These are phyloP conservation scores for Hapsidospora chrysogenum DNA, from an alignment of 495 filamentous ascomycete genomes.

Conservation along the genomic window DNA sequence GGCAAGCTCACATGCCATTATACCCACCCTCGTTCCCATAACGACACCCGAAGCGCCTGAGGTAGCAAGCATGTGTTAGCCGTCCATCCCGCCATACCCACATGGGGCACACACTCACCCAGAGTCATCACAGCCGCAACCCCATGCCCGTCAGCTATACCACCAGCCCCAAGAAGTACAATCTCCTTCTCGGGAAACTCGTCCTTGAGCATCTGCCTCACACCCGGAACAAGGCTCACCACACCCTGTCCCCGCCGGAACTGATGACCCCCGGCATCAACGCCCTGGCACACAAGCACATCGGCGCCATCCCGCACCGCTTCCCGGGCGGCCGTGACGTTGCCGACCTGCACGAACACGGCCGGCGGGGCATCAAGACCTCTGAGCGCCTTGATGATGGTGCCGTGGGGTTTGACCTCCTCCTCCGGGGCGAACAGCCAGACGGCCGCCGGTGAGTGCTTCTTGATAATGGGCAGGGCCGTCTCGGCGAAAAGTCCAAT, in stretches of 20 bases:
- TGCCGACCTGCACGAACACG: conserved; percentile 52
- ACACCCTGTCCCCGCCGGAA: conserved; percentile 39
- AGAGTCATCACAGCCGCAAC: conserved; percentile 46
- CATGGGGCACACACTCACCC: conserved; percentile 17
- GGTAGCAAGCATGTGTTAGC: not conserved
- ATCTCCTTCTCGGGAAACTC: conserved; percentile 22
- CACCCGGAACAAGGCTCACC: conserved; percentile 21
- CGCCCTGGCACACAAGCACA: conserved; percentile 55
- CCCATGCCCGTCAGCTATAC: conserved; percentile 50
- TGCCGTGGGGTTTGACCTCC: conserved; percentile 28
- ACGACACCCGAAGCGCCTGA: conserved; percentile 41
- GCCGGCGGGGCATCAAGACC: conserved; percentile 18
- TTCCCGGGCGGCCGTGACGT: conserved; percentile 35
- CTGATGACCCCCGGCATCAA: conserved; percentile 65
- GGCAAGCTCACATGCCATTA: no score
- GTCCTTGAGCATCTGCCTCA: conserved; percentile 29
- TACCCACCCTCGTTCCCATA: conserved; percentile 50
- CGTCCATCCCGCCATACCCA: not conserved
- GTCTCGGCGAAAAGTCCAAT: conserved; percentile 14
- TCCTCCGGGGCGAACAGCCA: conserved; percentile 58
- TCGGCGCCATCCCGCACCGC: conserved; percentile 31
- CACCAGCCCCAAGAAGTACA: conserved; percentile 54
- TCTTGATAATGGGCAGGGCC: conserved; percentile 17
- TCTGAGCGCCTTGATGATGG: conserved; percentile 11
- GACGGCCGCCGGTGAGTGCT: conserved; percentile 42